Conservation (phyloP, 257 asterid species). For the Solanum sitiens region DNA sequence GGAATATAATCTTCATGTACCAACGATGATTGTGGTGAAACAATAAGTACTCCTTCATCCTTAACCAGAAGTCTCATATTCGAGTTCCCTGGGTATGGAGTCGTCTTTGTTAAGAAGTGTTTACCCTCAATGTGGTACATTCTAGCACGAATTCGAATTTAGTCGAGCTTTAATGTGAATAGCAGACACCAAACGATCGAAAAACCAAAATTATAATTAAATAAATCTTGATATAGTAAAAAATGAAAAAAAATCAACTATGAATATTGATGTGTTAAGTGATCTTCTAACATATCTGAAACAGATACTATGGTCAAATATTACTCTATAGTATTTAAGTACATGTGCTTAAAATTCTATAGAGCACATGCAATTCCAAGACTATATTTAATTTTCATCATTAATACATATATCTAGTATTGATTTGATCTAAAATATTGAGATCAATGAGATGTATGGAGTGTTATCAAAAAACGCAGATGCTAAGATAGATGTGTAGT, state of each 20-base stretch:
- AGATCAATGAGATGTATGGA: not conserved
- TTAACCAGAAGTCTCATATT: rapidly evolving
- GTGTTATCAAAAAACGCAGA: not conserved
- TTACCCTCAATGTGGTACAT: too few relatives aligned
- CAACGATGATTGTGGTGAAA: too few relatives aligned
- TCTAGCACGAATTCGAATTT: too few relatives aligned
- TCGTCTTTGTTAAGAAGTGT: not conserved
- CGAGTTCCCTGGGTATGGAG: rapidly evolving
- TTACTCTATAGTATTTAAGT: not conserved
- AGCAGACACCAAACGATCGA: rapidly evolving
- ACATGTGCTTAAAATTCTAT: not conserved
- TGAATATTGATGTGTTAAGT: not conserved
- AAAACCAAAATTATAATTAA: not conserved
- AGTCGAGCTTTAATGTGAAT: rapidly evolving
- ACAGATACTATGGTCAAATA: not conserved
- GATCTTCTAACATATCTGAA: not conserved
- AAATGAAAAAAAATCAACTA: not conserved
- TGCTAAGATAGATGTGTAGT: not conserved
- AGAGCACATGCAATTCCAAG: not conserved
- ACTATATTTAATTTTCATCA: not conserved
- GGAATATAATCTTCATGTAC: not conserved
- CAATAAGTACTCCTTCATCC: not conserved
- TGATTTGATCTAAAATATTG: not conserved
- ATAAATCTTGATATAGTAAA: too few relatives aligned
- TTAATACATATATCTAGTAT: not conserved